Base-by-base conservation (phyloP, 1,284 basidiomycete genomes). In the Marasmius tenuissimus region DNA sequence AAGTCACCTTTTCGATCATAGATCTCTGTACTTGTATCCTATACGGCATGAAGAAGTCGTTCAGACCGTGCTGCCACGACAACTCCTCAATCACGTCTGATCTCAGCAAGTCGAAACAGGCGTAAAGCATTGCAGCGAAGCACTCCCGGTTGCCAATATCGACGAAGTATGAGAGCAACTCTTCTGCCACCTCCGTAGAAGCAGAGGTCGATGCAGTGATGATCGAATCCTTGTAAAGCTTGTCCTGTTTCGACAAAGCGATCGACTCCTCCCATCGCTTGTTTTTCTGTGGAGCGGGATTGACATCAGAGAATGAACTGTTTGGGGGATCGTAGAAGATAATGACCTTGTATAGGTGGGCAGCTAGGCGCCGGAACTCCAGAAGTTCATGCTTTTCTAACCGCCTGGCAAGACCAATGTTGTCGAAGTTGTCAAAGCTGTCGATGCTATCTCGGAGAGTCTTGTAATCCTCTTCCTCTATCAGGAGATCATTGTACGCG, bases 381-480 rank as follows among this genome's bases (percentile, higher is more conserved):
- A 99, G 84, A 49, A 99, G 83, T 62, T 93, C 93, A 73, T 98
- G 96, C 68, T 86, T 88, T 78, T 98, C 94, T 62, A 99, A 78
- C 53, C 93, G 86, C 69, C 86, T 85, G 2, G 97, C 97, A 35
- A 99, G 87, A 53, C 81, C 85, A 66, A 96, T 88, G 65, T 94
- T 94, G 77, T 99, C 94, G 81, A 98, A 99, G 78, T 97, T 98
- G 78, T 98, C 96, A 71, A 97, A 96, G 73, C 94, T 95, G 76
- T 98, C 96, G 65, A 99, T 95, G 22, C 93, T 96, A 72, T 95
- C 95, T 12, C 97, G 89, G 9, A 99, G 85, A 0, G 96, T 98
- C 76, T 97, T 95, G 80, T 95, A 96, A 75, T 99, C 97, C 76
- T 99, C 97, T 76, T 99, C 97, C 76, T 99, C 97, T 65, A 99